Evolutionary conservation across 106 monocot species (phyloP), one percentile per base, ranked within the genome.

Genomic region (Apostasia shenzhenica): DNA sequence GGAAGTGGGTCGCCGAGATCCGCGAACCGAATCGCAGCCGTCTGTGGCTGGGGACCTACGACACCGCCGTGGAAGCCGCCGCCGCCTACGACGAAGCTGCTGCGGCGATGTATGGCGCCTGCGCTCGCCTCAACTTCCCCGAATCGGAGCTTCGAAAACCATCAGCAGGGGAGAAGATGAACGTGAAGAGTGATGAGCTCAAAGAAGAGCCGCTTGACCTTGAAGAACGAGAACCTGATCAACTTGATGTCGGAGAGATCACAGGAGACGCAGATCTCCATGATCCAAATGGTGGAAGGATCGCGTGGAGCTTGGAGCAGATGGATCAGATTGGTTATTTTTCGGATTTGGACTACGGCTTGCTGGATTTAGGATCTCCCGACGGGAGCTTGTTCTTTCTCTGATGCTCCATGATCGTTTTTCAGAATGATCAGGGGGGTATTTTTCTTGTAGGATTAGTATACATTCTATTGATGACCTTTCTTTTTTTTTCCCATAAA

Each of bases 1-100:
- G 86, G 3, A 82, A 80, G 47, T 82, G 82, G 82, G 86, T 82
- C 8, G 77, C 80, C 1, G 86, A 82, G 49, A 82, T 87, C 9
- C 54, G 83, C 55, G 81, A 78, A 44, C 83, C 88, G 1, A 78
- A 67, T 38, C 72, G 75, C 0, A 69, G 57, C 1, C 83, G 81
- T 8, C 78, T 83, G 11, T 88, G 88, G 88, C 78, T 81, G 9
- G 88, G 81, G 1, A 83, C 88, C 8, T 84, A 73, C 55, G 55
- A 61, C 10, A 88, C 83, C 1, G 68, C 80, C 5, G 2, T 78
- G 3, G 88, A 83, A 65, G 83, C 83, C 56, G 83, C 88, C 9
- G 59, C 48, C 10, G 83, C 88, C 0, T 88, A 88, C 51, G 88
- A 88, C 50, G 58, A 70, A 8, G 83, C 83, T 43, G 88, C 88